These are phyloP conservation scores for Candida pseudocylindracea DNA, from an alignment of 1,139 yeast species.

Conservation along the genomic window DNA sequence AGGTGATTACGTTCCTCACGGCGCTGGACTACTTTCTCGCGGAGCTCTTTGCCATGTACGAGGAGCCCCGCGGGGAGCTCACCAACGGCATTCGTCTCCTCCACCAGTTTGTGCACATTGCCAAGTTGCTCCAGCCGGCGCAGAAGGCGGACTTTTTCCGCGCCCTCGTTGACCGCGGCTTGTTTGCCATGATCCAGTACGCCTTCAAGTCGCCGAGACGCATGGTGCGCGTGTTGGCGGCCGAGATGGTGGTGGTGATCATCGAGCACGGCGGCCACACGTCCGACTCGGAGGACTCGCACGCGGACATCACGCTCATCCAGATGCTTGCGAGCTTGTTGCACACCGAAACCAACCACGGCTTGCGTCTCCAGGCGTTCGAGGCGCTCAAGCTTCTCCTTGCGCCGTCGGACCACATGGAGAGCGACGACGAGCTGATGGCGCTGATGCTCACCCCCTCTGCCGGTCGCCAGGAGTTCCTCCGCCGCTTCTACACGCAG, in stretches of 20 bases:
- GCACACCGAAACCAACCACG: slow-evolving; percentile 41
- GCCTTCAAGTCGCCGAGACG: slow-evolving; percentile 36
- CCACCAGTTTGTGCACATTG: slow-evolving; percentile 60
- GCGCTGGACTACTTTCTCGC: slow-evolving; percentile 14
- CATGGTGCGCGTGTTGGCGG: slow-evolving; percentile 44
- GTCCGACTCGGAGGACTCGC: slow-evolving; percentile 10
- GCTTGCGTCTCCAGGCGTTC: slow-evolving; percentile 59
- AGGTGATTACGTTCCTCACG: slow-evolving; percentile 36
- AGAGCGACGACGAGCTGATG: not conserved
- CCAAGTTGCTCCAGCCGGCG: slow-evolving; percentile 41
- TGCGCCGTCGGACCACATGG: not conserved
- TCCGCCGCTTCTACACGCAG: slow-evolving; percentile 33
- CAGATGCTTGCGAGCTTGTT: slow-evolving; percentile 38
- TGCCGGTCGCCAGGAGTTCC: slow-evolving; percentile 26
- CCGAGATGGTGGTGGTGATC: slow-evolving; percentile 61
- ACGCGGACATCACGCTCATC: slow-evolving; percentile 33
- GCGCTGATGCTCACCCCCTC: slow-evolving; percentile 7
- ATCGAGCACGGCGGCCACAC: slow-evolving; percentile 69
- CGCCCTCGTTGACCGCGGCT: slow-evolving; percentile 41
- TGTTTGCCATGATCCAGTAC: slow-evolving; percentile 47
- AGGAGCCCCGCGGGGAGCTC: slow-evolving; percentile 5
- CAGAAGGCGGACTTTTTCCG: slow-evolving; percentile 50
- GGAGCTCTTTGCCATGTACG: slow-evolving; percentile 34
- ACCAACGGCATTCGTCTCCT: slow-evolving; percentile 60
- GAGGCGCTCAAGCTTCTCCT: slow-evolving; percentile 53